Conservation (phyloP, 2,329 filamentous ascomycete species). For the Diaporthe vaccinii region DNA sequence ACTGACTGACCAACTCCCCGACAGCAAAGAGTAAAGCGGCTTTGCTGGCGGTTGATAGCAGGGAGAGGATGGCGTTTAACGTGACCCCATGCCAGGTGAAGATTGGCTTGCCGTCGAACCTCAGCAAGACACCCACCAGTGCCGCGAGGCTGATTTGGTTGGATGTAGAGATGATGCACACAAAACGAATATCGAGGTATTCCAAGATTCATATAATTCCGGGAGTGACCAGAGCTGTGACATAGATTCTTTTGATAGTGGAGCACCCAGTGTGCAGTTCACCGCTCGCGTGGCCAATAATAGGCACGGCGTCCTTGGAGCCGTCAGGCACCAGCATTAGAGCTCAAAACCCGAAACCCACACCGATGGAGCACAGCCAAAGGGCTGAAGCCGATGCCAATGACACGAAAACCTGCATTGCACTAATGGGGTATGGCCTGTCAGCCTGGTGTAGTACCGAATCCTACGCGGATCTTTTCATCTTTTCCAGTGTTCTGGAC, state of each 20-base stretch:
- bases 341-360: slow-evolving; percentile 13
- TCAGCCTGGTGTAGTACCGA: no score
- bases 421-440: neutral
- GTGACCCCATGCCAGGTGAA: slow-evolving; percentile 33
- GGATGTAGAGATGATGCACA: neutral
- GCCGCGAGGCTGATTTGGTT: neutral
- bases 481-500: no score
- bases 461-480: no score
- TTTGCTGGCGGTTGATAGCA: slow-evolving; percentile 27
- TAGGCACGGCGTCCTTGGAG: neutral
- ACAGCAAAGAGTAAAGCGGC: slow-evolving; percentile 19
- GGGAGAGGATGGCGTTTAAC: slow-evolving; percentile 25
- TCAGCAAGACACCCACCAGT: neutral
- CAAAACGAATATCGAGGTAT: neutral
- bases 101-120: slow-evolving; percentile 6
- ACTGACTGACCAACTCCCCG: slow-evolving; percentile 29
- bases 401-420: neutral
- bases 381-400: neutral
- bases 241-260: neutral
- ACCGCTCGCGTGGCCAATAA: neutral
- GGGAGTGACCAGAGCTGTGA: neutral
- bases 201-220: neutral
- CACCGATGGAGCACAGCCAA: slow-evolving; percentile 1
- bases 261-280: neutral
- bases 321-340: neutral